These are phyloP conservation scores for Musa acuminata DNA, from an alignment of 176 grass and related monocot species.

Conservation along the genomic window DNA sequence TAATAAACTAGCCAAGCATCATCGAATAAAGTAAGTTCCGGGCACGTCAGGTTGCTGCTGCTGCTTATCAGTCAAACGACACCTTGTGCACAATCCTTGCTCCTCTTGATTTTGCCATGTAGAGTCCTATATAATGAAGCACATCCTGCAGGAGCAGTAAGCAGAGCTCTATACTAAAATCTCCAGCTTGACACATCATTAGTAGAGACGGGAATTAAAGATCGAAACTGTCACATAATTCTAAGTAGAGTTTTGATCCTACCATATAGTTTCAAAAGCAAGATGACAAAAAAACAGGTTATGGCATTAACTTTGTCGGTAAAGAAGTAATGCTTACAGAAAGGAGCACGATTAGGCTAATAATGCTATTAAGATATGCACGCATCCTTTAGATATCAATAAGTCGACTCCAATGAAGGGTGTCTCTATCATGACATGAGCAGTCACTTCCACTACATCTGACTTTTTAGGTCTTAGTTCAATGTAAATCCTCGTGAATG, in stretches of 20 bases:
- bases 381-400: background rate
- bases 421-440: background rate
- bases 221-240: background rate
- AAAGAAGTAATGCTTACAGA: background rate
- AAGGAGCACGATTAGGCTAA: background rate
- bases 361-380: background rate
- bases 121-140: conserved; percentile 84
- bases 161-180: background rate
- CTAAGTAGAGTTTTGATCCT: background rate
- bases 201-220: background rate
- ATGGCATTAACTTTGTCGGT: background rate
- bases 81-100: conserved; percentile 62
- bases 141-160: conserved; percentile 39
- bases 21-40: background rate
- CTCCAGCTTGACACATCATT: background rate
- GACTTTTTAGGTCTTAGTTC: background rate
- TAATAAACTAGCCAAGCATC: background rate
- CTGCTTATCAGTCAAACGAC: background rate
- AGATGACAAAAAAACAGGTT: background rate
- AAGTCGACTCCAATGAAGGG: background rate
- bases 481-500: background rate
- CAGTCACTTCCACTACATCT: background rate
- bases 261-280: background rate
- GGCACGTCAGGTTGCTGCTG: background rate
- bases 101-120: conserved; percentile 71